Conservation (phyloP, 768 basidiomycete genomes). For the Suillus spraguei region DNA sequence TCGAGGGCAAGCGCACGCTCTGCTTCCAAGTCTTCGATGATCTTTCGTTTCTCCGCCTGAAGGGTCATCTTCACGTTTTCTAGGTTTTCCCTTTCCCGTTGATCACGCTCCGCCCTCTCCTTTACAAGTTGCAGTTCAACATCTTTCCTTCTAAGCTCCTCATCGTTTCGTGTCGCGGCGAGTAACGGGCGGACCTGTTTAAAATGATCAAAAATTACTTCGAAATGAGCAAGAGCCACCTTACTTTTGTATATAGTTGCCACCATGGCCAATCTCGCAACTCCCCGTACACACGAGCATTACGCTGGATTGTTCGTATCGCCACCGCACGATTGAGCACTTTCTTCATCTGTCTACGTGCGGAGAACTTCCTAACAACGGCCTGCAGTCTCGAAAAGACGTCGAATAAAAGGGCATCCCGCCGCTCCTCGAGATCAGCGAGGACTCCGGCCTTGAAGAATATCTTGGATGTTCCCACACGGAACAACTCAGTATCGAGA, state of each 20-base stretch:
- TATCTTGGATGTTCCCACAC: constrained; percentile 95
- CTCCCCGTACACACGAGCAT: constrained; percentile 89
- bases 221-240: constrained; percentile 10
- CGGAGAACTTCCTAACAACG: constrained; percentile 80
- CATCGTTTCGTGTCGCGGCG: constrained; percentile 90
- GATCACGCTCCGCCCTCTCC: constrained; percentile 87
- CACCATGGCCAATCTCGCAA: constrained; percentile 99
- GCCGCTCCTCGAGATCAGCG: constrained; percentile 91
- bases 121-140: constrained; percentile 77
- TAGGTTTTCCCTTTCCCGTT: constrained; percentile 75
- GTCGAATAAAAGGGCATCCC: constrained; percentile 86
- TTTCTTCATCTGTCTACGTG: constrained; percentile 91
- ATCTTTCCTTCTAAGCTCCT: constrained; percentile 87
- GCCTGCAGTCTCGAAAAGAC: constrained; percentile 91
- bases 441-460: constrained; percentile 99
- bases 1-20: constrained; percentile 81
- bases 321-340: constrained; percentile 91
- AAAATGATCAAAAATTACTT: constrained; percentile 16
- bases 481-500: constrained; percentile 81
- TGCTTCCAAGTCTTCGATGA: constrained; percentile 80
- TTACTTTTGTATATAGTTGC: constrained; percentile 93
- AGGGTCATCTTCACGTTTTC: constrained; percentile 81
- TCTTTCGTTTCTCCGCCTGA: constrained; percentile 80
- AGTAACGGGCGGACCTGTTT: constrained; percentile 86
- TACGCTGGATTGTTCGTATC: constrained; percentile 89